Base-by-base conservation (phyloP, 108 stramenopile species). In the Nitzschia sp. region DNA sequence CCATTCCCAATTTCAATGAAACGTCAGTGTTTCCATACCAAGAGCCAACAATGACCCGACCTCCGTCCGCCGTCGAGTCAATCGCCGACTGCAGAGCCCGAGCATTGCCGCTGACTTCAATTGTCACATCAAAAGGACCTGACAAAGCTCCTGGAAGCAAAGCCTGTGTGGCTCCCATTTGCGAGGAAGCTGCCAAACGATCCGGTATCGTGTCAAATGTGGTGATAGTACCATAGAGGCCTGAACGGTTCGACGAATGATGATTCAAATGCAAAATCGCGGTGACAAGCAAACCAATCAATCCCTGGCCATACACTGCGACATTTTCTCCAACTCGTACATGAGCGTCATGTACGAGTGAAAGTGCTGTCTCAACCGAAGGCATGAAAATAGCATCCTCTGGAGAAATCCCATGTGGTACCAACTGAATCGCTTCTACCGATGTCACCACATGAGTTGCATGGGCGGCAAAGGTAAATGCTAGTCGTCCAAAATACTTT, bases 361-460 rank as follows among this genome's bases (percentile, higher is more conserved):
- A 93, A 46, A 97, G 64, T 0, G 96, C 95, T 28, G 96, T 97
- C 75, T 97, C 96, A 8, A 97, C 90, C 1, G 95, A 95, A 47
- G 96, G 95, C 79, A 97, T 87, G 85, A 95, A 97, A 6, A 95
- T 89, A 2, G 96, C 96, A 82, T 96, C 95, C 60, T 91, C 78
- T 31, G 96, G 72, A 9, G 66, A 76, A 29, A 97, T 93, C 17
- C 88, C 95, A 68, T 78, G 79, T 48, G 95, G 95, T 15, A 96
- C 85, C n/a, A 94, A 49, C 68, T 93, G 89, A 49, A 93, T 75
- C 3, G 80, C 77, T 54, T 81, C 83, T 51, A 78, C 78, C 47
- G 87, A 81, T 48, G 76, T 78, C 27, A 94, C 68, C 5, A 83
- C 92, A 67, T 90, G 83, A 11, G 89, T 75, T 1, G 96, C 81